Percentiles rank a stretch among this genome's conserved stretches.
Evolutionary conservation across 352 stramenopile genomes (phyloP).

Genomic region (Thalassiosira sp.): DNA sequence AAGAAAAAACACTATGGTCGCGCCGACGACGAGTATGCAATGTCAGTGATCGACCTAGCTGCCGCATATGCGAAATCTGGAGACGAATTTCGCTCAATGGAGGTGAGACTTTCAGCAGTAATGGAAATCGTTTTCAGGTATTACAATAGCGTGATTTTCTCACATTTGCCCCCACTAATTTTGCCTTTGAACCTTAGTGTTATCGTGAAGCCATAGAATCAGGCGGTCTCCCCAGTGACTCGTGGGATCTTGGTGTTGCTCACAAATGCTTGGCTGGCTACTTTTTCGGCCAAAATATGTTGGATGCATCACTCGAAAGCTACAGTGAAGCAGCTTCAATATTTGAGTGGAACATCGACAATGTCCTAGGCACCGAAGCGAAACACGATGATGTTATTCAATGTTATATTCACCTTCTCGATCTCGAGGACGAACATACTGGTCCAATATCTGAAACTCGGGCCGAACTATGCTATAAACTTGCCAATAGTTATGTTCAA

Average conservation of each 20-base stretch:
- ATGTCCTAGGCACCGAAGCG: slow-evolving; percentile 14
- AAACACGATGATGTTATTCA: slow-evolving; percentile 55
- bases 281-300: slow-evolving; percentile 52
- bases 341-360: slow-evolving; percentile 64
- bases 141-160: not conserved
- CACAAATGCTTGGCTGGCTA: slow-evolving; percentile 58
- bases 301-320: slow-evolving; percentile 46
- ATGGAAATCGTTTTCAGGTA: not conserved
- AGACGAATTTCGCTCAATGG: slow-evolving; percentile 49
- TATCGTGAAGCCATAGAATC: slow-evolving; percentile 61
- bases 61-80: slow-evolving; percentile 57
- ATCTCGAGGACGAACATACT: slow-evolving; percentile 53
- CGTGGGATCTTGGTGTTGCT: slow-evolving; percentile 61
- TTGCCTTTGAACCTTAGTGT: slow-evolving; percentile 27
- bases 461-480: slow-evolving; percentile 63
- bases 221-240: slow-evolving; percentile 57
- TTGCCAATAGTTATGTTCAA: slow-evolving; percentile 62
- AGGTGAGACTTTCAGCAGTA: slow-evolving; percentile 36
- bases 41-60: slow-evolving; percentile 58
- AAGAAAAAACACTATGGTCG: slow-evolving; percentile 50
- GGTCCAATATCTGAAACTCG: slow-evolving; percentile 56
- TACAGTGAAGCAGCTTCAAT: slow-evolving; percentile 56
- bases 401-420: slow-evolving; percentile 56
- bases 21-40: slow-evolving; percentile 57
- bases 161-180: not conserved